phyloP scores from a whole-genome alignment of 1,284 basidiomycete species.

The Chondrostereum purpureum region DNA sequence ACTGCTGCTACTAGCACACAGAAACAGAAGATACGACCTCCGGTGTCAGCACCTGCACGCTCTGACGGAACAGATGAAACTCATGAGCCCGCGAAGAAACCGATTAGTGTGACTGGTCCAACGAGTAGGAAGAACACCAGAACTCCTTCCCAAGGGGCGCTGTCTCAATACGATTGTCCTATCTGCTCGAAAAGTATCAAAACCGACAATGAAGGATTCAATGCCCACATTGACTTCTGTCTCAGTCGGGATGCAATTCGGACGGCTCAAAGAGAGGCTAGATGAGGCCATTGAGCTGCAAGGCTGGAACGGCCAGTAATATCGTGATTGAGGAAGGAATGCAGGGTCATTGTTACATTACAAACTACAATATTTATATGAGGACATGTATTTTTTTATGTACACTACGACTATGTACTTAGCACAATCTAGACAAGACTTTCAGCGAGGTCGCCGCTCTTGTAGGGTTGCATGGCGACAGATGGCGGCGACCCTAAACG shows the following conservation, averaged over 20 bases:
- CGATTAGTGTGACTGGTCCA: too few species aligned
- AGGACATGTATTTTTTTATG: too few species aligned
- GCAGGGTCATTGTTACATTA: too few species aligned
- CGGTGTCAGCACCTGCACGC: constrained; percentile 14
- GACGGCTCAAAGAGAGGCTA: constrained; percentile 49
- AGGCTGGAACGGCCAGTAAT: constrained; percentile 15
- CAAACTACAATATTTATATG: too few species aligned
- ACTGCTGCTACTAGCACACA: constrained; percentile 14
- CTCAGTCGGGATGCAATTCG: constrained; percentile 63
- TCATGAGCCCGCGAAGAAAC: too few species aligned
- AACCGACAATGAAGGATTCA: constrained; percentile 62
- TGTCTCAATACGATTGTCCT: constrained; percentile 50
- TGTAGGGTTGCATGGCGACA: background rate
- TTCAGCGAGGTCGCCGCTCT: too few species aligned
- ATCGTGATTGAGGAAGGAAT: constrained; percentile 9
- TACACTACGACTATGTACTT: too few species aligned
- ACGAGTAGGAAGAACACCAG: too few species aligned
- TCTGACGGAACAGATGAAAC: constrained; percentile 3
- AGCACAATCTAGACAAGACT: too few species aligned
- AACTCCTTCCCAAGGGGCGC: too few species aligned
- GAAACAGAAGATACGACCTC: constrained; percentile 15
- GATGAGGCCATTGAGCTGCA: constrained; percentile 19
- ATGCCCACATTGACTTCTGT: constrained; percentile 74
- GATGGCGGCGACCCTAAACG: background rate
- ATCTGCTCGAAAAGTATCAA: constrained; percentile 52